Base-by-base conservation (phyloP, 495 filamentous ascomycete genomes). In the Hypoxylon perforatum region DNA sequence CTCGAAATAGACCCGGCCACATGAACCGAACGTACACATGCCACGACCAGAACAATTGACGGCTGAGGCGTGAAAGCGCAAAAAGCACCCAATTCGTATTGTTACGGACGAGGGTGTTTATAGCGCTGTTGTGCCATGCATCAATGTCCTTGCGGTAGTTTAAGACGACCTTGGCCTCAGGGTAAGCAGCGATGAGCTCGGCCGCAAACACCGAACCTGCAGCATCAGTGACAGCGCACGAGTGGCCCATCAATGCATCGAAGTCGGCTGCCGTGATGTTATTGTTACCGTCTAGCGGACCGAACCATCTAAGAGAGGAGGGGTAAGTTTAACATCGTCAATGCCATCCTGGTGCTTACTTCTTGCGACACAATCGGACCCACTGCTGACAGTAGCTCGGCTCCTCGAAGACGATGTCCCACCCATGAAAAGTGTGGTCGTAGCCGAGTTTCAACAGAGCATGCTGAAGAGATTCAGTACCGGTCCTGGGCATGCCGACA, bases 361-460 rank as follows among this genome's bases (percentile, higher is more conserved):
- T 72, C 45, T 67, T 73, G 14, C 71, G 52, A 0, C 58, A 59
- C 12, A 78, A 54, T 22, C 12, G 22, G 8, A 66, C 66, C 73
- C 71, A 90, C 75, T 87, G 85, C 1, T 83, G 71, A 44, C 81
- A 84, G 67, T 88, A 85, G 0, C 80, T 82, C 4, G 84, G 83
- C 69, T 87, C 84, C 74, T 89, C 85, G 54, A 89, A 80, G 55
- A 82, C 81, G 55, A 84, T 82, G 52, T 84, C 85, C 84, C 88
- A 88, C 78, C 88, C 88, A 78, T 91, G 87, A 80, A 89, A 89
- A 65, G 81, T 85, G 75, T 87, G 82, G 57, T 80, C 69, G 75
- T 87, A 89, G 22, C 87, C 87, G 17, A 91, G 81, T 35, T 82
- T 76, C 53, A 85, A 77, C 10, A 91, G 77, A 11, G 86, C 88